phyloP scores from a whole-genome alignment of 805 yeast genomes.

The Kodamaea jinghongensis region DNA sequence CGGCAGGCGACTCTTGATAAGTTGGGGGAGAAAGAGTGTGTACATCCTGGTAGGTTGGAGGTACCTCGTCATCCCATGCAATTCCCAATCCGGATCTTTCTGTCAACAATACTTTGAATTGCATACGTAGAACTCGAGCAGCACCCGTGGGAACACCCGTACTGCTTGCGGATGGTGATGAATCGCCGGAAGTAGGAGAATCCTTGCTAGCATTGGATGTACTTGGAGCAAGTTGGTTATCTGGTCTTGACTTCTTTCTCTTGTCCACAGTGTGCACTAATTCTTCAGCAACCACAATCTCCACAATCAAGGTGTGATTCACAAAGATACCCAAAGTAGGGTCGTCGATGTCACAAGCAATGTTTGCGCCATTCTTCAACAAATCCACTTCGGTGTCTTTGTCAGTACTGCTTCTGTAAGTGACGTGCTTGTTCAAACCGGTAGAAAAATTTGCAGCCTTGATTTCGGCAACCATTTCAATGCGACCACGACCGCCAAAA shows the following conservation, averaged over 20 bases:
- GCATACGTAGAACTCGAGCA: slow-evolving; percentile 93
- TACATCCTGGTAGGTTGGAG: slow-evolving; percentile 90
- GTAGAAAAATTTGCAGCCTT: slow-evolving; percentile 59
- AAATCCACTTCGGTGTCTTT: slow-evolving; percentile 25
- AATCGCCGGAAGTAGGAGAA: slow-evolving; percentile 13
- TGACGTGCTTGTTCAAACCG: slow-evolving; percentile 42
- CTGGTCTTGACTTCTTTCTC: slow-evolving; percentile 6
- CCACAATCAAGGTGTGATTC: slow-evolving; percentile 74
- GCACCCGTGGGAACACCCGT: slow-evolving; percentile 88
- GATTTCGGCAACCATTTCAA: slow-evolving; percentile 75
- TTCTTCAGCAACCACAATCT: slow-evolving; percentile 94
- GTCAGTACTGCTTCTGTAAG: slow-evolving; percentile 42
- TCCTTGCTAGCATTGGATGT: slow-evolving; percentile 15
- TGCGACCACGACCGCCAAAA: slow-evolving; percentile 70
- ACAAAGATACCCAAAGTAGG: slow-evolving; percentile 76
- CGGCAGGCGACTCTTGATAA: slow-evolving; percentile 38
- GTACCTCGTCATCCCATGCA: slow-evolving; percentile 99
- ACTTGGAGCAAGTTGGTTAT: slow-evolving; percentile 23
- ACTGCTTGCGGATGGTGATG: slow-evolving; percentile 31
- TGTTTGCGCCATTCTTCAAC: slow-evolving; percentile 45
- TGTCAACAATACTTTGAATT: slow-evolving; percentile 76
- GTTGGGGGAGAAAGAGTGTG: slow-evolving; percentile 83
- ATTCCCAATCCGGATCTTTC: slow-evolving; percentile 95
- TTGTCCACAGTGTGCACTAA: slow-evolving; percentile 40
- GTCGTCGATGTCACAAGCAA: slow-evolving; percentile 80